phyloP scores from a whole-genome alignment of 371 early-diverging fungal species.

The Furculomyces boomerangus region DNA sequence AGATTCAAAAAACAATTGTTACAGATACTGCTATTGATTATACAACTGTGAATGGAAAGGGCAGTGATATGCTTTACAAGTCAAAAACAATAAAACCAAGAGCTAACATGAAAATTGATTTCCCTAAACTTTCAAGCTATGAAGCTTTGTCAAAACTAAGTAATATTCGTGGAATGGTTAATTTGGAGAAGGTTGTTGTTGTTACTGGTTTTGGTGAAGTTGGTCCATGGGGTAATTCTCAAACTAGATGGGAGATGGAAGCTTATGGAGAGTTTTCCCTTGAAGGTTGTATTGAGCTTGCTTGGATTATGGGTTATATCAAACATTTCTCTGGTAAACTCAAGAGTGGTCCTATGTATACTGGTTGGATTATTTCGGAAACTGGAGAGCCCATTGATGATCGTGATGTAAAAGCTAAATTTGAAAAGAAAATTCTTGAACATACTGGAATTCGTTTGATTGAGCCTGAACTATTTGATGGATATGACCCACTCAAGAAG shows the following conservation, averaged over 20 bases:
- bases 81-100: slow-evolving; percentile 65
- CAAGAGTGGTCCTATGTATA: slow-evolving; percentile 59
- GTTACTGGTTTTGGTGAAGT: slow-evolving; percentile 91
- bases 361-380: slow-evolving; percentile 89
- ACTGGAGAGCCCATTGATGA: slow-evolving; percentile 83
- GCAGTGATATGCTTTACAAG: slow-evolving; percentile 57
- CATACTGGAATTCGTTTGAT: slow-evolving; percentile 92
- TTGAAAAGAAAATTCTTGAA: slow-evolving; percentile 78
- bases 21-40: slow-evolving; percentile 61
- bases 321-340: slow-evolving; percentile 76
- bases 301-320: slow-evolving; percentile 93
- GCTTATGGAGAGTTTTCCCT: slow-evolving; percentile 82
- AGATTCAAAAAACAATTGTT: slow-evolving; percentile 70
- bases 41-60: slow-evolving; percentile 51
- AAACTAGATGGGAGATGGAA: slow-evolving; percentile 97
- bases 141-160: slow-evolving; percentile 43
- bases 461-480: slow-evolving; percentile 74
- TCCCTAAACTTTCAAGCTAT: slow-evolving; percentile 56
- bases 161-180: slow-evolving; percentile 71
- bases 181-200: slow-evolving; percentile 83
- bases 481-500: slow-evolving; percentile 84
- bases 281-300: slow-evolving; percentile 92
- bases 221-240: slow-evolving; percentile 82
- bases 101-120: slow-evolving; percentile 85
- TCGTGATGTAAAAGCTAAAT: slow-evolving; percentile 78